phyloP scores from a whole-genome alignment of 805 yeast genomes.

The Suhomyces emberorum region DNA sequence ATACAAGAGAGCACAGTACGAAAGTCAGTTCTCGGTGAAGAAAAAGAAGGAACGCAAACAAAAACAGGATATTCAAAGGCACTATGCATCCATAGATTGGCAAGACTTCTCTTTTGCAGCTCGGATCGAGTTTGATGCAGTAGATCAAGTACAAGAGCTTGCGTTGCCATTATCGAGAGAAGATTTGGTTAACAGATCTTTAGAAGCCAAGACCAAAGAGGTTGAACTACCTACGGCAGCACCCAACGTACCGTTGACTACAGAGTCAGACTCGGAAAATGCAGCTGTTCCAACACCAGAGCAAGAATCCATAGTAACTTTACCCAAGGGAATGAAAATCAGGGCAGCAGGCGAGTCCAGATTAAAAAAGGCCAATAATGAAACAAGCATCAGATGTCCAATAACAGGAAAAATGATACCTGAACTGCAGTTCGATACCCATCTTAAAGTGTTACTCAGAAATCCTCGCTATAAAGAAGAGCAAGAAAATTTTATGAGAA shows the following conservation, averaged over 20 bases:
- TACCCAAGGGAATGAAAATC: slow-evolving; percentile 57
- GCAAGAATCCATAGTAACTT: slow-evolving; percentile 11
- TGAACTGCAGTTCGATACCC: slow-evolving; percentile 67
- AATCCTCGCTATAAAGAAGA: slow-evolving; percentile 79
- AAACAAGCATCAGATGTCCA: slow-evolving; percentile 64
- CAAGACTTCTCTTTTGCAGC: slow-evolving; percentile 72
- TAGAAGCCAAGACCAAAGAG: slow-evolving; percentile 48
- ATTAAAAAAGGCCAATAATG: slow-evolving; percentile 26
- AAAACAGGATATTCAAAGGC: slow-evolving; percentile 40
- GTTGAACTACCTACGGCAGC: slow-evolving; percentile 9
- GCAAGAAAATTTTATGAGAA: slow-evolving; percentile 55
- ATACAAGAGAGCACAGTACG: slow-evolving; percentile 55
- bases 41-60: slow-evolving; percentile 24
- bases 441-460: slow-evolving; percentile 62
- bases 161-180: slow-evolving; percentile 53
- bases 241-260: slow-evolving; percentile 10
- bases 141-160: slow-evolving; percentile 56
- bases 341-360: slow-evolving; percentile 72
- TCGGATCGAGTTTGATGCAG: slow-evolving; percentile 59
- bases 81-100: slow-evolving; percentile 84
- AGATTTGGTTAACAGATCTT: slow-evolving; percentile 59
- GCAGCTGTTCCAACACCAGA: slow-evolving; percentile 6
- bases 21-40: slow-evolving; percentile 33
- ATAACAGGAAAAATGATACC: slow-evolving; percentile 68
- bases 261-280: slow-evolving; percentile 1